Conservation (phyloP, 805 yeast genomes). For the Zygosaccharomyces siamensis region DNA sequence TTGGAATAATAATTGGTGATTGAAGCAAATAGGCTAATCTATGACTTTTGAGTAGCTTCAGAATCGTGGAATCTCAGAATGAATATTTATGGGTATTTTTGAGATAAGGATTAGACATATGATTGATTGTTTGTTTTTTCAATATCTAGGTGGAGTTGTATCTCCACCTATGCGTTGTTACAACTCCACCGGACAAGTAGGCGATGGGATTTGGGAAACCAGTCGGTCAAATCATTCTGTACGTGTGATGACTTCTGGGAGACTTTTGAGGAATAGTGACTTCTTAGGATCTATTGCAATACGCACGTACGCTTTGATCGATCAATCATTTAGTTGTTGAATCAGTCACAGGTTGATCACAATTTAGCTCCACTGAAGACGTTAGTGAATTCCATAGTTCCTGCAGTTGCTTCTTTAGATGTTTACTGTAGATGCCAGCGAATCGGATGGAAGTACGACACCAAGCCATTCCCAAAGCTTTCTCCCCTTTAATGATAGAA, state of each 20-base stretch:
- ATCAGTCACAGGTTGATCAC: neutral
- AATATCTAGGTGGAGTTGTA: slow-evolving; percentile 3
- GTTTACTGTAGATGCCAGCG: slow-evolving; percentile 27
- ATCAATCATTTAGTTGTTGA: too few relatives aligned
- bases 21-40: neutral
- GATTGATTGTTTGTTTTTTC: neutral
- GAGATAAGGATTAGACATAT: neutral
- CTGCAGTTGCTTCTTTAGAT: slow-evolving; percentile 23
- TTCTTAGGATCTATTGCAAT: neutral
- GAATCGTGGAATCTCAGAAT: neutral
- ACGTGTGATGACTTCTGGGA: slow-evolving; percentile 2
- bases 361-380: slow-evolving; percentile 12
- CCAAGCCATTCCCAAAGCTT: slow-evolving; percentile 25
- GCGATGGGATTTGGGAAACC: neutral
- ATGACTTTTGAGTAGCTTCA: neutral
- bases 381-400: slow-evolving; percentile 32
- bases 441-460: slow-evolving; percentile 29
- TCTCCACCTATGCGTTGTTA: slow-evolving; percentile 3
- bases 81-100: neutral
- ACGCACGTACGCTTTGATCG: neutral
- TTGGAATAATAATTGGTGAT: neutral
- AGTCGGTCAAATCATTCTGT: neutral
- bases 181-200: neutral
- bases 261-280: neutral
- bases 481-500: slow-evolving; percentile 21